Evolutionary conservation across 1,139 yeast species (phyloP), one percentile per base, ranked within the genome.

Genomic region (Williopsis jadinii): DNA sequence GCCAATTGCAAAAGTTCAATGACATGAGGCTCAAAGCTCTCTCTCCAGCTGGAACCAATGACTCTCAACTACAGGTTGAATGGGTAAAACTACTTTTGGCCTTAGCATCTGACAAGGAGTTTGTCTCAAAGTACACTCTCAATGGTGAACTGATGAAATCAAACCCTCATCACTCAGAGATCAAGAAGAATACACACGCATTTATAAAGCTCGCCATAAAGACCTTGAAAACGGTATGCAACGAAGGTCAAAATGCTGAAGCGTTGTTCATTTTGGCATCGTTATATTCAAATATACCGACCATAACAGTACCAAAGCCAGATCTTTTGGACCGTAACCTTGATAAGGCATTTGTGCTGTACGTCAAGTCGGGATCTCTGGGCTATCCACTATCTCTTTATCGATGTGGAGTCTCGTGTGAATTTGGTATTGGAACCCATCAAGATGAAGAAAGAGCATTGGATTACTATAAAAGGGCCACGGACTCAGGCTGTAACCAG

Each of bases 401-500:
- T 60, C 64, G 88, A 37, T 71, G 77, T 2, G 90, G 83, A 2
- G 82, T 81, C 15, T 77, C 85, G 52, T 71, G 71, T 53, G 90
- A 83, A 54, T 66, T 75, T 43, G 85, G 84, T 2, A 74, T 80
- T 34, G 90, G 90, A 3, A 66, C 70, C 29, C 56, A 62, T 36
- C 61, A 61, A 42, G 76, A 72, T 54, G 68, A 58, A 28, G 30
- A 38, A 15, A 66, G 66, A 42, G 80, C 85, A 10, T 61, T 77
- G 30, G 53, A 62, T 10, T 77, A 73, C 65, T 81, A 77, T 59
- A 64, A 68, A 35, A 64, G 65, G 36, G 84, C 86, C 0, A 84
- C 87, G 1, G 62, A 67, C 19, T 59, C 70, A 31, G 81, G 81
- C 9, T 75, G 74, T 48, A 69, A 69, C 26, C 70, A 76, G 5